Conservation (phyloP, 2,329 filamentous ascomycete species). For the Chrysoporthe cubensis region DNA sequence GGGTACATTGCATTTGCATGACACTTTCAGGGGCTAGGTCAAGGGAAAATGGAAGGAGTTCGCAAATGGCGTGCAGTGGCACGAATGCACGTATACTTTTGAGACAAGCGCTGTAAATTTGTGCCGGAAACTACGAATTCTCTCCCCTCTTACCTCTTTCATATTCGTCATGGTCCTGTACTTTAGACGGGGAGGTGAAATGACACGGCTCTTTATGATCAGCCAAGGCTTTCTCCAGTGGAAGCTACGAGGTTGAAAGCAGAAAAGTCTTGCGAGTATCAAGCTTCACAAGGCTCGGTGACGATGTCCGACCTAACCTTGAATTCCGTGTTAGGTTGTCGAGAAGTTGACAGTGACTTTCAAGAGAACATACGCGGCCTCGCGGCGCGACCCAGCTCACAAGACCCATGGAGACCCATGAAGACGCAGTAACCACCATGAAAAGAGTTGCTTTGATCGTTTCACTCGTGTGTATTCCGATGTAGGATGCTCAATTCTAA, state of each 20-base stretch:
- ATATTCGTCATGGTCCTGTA: constrained; percentile 36
- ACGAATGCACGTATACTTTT: constrained; percentile 31
- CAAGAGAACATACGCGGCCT: background rate
- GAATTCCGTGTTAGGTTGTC: too few species aligned
- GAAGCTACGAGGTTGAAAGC: background rate
- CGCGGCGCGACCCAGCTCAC: background rate
- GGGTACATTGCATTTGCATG: constrained; percentile 30
- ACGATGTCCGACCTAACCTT: too few species aligned
- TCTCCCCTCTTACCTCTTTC: constrained; percentile 34
- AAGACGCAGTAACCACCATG: background rate
- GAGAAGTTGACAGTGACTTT: background rate
- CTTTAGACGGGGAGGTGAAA: constrained; percentile 33
- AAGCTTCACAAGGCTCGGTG: background rate
- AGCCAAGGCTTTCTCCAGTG: background rate
- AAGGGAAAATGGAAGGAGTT: constrained; percentile 23
- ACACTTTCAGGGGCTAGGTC: constrained; percentile 24
- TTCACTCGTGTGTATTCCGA: constrained; percentile 30
- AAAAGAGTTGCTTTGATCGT: constrained; percentile 10
- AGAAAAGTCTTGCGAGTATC: background rate
- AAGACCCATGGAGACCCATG: background rate
- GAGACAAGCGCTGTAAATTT: constrained; percentile 31
- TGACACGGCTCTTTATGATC: constrained; percentile 24
- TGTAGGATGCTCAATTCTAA: constrained; percentile 27
- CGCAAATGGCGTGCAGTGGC: constrained; percentile 33
- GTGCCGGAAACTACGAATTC: constrained; percentile 31